Conservation (phyloP, 2,329 filamentous ascomycete genomes). For the Lasiodiplodia hormozganensis region DNA sequence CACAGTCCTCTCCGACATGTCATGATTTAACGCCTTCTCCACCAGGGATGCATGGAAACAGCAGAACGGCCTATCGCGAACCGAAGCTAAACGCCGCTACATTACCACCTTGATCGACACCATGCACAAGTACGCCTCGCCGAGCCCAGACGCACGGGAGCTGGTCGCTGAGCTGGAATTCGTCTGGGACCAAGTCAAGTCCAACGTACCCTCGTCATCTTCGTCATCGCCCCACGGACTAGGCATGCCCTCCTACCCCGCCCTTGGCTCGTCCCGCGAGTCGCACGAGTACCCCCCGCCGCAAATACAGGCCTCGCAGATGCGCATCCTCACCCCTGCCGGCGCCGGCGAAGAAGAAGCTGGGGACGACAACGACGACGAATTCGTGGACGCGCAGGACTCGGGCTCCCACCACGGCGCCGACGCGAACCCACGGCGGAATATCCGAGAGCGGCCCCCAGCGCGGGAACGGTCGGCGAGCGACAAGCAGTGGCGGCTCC, state of each 20-base stretch:
- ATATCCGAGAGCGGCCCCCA: slow-evolving; percentile 1
- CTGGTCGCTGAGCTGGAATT: slow-evolving; percentile 96
- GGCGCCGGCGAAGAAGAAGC: slow-evolving; percentile 31
- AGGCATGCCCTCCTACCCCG: slow-evolving; percentile 41
- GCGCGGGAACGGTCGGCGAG: slow-evolving; percentile 12
- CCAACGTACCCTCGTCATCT: slow-evolving; percentile 71
- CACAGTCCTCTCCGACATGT: slow-evolving; percentile 31
- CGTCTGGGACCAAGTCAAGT: slow-evolving; percentile 97
- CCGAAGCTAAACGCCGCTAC: slow-evolving; percentile 60
- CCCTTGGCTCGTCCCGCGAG: slow-evolving; percentile 58
- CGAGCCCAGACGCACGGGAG: slow-evolving; percentile 83
- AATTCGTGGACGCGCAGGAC: slow-evolving; percentile 58
- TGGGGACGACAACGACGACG: slow-evolving; percentile 45
- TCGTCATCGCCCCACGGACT: slow-evolving; percentile 53
- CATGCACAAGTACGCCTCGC: slow-evolving; percentile 92
- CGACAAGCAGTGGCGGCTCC: slow-evolving; percentile 74
- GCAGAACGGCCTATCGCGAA: slow-evolving; percentile 81
- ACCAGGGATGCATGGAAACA: slow-evolving; percentile 89
- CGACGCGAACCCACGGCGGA: slow-evolving; percentile 5
- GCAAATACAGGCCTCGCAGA: slow-evolving; percentile 21
- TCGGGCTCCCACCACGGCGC: slow-evolving; percentile 47
- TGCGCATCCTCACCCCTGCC: slow-evolving; percentile 18
- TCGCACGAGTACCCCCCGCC: slow-evolving; percentile 42
- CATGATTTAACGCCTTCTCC: slow-evolving; percentile 28
- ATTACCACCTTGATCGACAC: slow-evolving; percentile 86